Percentiles rank a stretch among this genome's conserved stretches.
phyloP scores from a whole-genome alignment of 2,329 filamentous ascomycete genomes.

The Claviceps digitariae region DNA sequence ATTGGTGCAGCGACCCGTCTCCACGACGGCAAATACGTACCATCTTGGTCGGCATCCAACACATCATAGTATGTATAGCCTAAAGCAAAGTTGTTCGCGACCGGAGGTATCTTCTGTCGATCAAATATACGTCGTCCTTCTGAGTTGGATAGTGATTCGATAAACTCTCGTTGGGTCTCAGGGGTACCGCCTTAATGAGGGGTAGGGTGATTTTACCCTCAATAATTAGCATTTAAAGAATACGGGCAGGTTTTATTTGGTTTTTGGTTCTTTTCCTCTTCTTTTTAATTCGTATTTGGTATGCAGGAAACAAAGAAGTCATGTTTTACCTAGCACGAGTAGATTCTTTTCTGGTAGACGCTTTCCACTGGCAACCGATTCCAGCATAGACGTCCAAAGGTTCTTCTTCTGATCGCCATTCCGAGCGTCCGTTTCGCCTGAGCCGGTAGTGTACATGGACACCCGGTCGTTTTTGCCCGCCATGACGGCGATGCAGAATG shows the following conservation, averaged over 20 bases:
- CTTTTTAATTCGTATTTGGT: background rate
- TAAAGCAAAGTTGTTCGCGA: conserved; percentile 84
- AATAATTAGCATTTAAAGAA: conserved; percentile 2
- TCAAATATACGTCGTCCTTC: conserved; percentile 40
- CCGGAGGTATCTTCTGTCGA: conserved; percentile 54
- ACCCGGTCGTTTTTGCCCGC: conserved; percentile 39
- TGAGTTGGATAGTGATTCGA: conserved; percentile 48
- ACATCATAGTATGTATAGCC: conserved; percentile 95
- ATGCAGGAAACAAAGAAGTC: background rate
- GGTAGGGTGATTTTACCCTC: background rate
- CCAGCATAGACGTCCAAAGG: conserved; percentile 89
- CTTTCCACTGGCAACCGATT: conserved; percentile 80
- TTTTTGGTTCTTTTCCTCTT: background rate
- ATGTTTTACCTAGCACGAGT: conserved; percentile 56
- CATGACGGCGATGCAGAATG: conserved; percentile 22
- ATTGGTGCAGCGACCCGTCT: background rate
- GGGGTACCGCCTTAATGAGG: conserved; percentile 55
- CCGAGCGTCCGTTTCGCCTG: conserved; percentile 39
- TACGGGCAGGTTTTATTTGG: background rate
- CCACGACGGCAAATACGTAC: conserved; percentile 30
- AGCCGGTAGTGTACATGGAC: conserved; percentile 45
- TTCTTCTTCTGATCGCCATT: conserved; percentile 68
- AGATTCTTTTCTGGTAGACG: conserved; percentile 84
- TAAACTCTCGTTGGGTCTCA: conserved; percentile 72
- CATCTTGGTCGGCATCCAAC: conserved; percentile 84